Conservation (phyloP, 208 protist genomes). For the Lotmaria passim region DNA sequence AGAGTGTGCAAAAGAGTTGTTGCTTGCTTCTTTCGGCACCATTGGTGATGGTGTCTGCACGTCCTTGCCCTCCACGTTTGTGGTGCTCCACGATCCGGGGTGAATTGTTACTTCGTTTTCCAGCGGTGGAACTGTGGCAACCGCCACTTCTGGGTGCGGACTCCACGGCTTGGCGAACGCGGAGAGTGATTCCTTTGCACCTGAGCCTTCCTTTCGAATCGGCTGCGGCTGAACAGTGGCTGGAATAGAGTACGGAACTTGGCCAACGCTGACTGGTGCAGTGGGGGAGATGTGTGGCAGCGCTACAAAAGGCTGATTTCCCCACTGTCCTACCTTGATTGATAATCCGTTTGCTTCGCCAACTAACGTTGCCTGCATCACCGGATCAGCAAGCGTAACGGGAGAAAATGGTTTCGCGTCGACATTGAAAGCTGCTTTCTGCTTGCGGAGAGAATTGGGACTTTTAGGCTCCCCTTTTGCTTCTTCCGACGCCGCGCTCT, state of each 20-base stretch:
- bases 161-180: conserved; percentile 46
- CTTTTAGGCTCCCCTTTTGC: conserved; percentile 5
- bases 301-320: conserved; percentile 15
- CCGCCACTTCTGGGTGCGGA: conserved; percentile 27
- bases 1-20: conserved; percentile 61
- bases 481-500: neutral
- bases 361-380: conserved; percentile 12
- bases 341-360: conserved; percentile 21
- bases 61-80: conserved; percentile 21
- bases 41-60: conserved; percentile 52
- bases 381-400: conserved; percentile 22
- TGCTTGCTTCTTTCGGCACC: conserved; percentile 34
- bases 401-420: conserved; percentile 35
- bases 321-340: conserved; percentile 32
- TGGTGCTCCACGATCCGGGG: conserved; percentile 23
- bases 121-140: conserved; percentile 9
- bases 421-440: conserved; percentile 28
- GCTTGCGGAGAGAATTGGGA: conserved; percentile 21
- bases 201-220: conserved; percentile 10
- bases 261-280: conserved; percentile 4
- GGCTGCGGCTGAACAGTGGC: neutral
- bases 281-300: conserved; percentile 17
- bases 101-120: conserved; percentile 35
- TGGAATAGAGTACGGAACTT: conserved; percentile 5
- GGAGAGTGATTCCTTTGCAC: conserved; percentile 31